A percentile compares a stretch with the other conserved stretches of the same genome.
Conservation (phyloP, 2,329 filamentous ascomycete genomes). For the Colletotrichum horii region DNA sequence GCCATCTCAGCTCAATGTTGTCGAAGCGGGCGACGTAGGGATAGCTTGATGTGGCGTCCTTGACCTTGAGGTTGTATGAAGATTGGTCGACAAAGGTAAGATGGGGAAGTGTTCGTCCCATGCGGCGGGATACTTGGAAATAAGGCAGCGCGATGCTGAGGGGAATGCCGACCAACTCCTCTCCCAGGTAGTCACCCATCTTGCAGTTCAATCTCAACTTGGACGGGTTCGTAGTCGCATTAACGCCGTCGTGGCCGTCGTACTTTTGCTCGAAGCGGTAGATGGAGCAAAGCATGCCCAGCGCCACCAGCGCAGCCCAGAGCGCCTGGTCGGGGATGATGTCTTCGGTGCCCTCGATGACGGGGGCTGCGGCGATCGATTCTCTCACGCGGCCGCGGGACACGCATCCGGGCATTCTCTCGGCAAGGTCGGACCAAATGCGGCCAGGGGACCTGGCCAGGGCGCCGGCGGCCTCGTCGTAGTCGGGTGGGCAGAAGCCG, state of each 20-base stretch:
- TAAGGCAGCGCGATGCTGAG: constrained; percentile 54
- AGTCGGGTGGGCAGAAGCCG: constrained; percentile 56
- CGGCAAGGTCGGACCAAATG: constrained; percentile 58
- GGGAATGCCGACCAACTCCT: constrained; percentile 55
- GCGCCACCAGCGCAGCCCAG: constrained; percentile 56
- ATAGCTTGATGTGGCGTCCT: constrained; percentile 50
- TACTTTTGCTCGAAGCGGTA: constrained; percentile 58
- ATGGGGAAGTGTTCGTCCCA: constrained; percentile 56
- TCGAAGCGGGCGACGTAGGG: constrained; percentile 58
- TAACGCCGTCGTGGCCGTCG: constrained; percentile 55
- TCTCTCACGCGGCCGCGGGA: constrained; percentile 54
- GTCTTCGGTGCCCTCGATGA: constrained; percentile 54
- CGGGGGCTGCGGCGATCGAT: constrained; percentile 50
- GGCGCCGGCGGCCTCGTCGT: constrained; percentile 52
- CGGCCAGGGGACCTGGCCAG: constrained; percentile 52
- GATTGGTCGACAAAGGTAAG: constrained; percentile 59
- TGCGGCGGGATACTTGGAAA: constrained; percentile 53
- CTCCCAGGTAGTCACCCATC: constrained; percentile 54
- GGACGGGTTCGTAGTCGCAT: constrained; percentile 33
- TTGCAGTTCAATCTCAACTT: constrained; percentile 39
- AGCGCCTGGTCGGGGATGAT: constrained; percentile 56
- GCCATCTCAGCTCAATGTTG: constrained; percentile 59
- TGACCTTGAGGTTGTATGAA: constrained; percentile 56
- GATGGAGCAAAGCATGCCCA: constrained; percentile 59
- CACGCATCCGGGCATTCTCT: constrained; percentile 58